A percentile compares a stretch with the other conserved stretches of the same genome.
These are phyloP conservation scores for Fusarium burgessii DNA, from an alignment of 2,329 filamentous ascomycete species.

Conservation along the genomic window DNA sequence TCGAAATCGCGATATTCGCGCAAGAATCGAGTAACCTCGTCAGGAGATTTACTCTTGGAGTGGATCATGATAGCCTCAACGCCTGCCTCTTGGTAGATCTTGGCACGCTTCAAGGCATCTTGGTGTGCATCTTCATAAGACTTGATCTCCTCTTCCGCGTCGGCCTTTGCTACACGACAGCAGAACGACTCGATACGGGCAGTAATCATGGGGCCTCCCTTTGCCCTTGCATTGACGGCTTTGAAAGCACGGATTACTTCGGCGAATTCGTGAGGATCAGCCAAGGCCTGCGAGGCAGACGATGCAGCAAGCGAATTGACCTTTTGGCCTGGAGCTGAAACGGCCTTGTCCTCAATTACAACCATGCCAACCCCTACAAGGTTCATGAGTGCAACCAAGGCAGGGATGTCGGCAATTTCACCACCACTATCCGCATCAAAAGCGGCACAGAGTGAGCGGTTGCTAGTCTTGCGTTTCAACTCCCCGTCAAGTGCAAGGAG, in stretches of 20 bases:
- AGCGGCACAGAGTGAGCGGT: slow-evolving; percentile 17
- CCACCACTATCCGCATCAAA: slow-evolving; percentile 23
- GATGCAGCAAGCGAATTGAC: slow-evolving; percentile 21
- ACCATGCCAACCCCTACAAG: slow-evolving; percentile 22
- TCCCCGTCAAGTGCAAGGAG: slow-evolving; percentile 16
- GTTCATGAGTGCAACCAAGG: slow-evolving; percentile 14
- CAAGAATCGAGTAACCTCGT: slow-evolving; percentile 12
- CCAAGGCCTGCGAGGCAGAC: slow-evolving; percentile 16
- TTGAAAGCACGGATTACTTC: slow-evolving; percentile 7
- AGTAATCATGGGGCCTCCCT: slow-evolving; percentile 3
- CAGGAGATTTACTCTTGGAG: slow-evolving; percentile 19
- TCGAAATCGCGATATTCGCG: slow-evolving; percentile 14
- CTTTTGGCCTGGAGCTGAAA: slow-evolving; percentile 20
- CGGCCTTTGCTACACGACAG: neutral
- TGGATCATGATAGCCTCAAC: slow-evolving; percentile 28
- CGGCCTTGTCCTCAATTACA: slow-evolving; percentile 23
- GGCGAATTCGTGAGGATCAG: slow-evolving; percentile 13
- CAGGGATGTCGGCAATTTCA: slow-evolving; percentile 15
- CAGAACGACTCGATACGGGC: slow-evolving; percentile 11
- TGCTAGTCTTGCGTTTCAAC: slow-evolving; percentile 14
- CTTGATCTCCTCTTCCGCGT: neutral
- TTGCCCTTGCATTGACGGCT: neutral
- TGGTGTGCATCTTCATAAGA: slow-evolving; percentile 2
- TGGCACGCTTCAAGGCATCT: slow-evolving; percentile 16
- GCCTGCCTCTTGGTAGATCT: slow-evolving; percentile 14